These are phyloP conservation scores for Xanthoconium separans DNA, from an alignment of 1,284 basidiomycete species.

Conservation along the genomic window DNA sequence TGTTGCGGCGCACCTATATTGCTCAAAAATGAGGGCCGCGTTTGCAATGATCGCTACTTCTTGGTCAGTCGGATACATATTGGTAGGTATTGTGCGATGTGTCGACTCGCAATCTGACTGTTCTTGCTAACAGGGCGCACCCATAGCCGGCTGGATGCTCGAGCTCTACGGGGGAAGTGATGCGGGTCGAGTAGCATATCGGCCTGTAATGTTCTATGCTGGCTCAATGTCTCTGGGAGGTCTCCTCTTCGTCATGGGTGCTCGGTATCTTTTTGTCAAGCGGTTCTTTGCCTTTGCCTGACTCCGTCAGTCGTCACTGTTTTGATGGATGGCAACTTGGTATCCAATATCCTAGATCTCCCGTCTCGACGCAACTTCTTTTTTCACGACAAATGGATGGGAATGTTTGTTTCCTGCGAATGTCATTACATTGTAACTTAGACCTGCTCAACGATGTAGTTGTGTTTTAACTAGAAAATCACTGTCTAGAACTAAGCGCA, in stretches of 20 bases:
- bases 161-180: conserved; percentile 25
- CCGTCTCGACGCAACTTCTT: too few relatives aligned
- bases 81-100: conserved; percentile 14
- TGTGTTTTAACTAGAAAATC: too few relatives aligned
- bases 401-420: too few relatives aligned
- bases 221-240: conserved; percentile 28
- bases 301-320: background rate
- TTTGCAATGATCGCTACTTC: conserved; percentile 2
- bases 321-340: too few relatives aligned
- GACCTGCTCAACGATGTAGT: too few relatives aligned
- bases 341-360: too few relatives aligned
- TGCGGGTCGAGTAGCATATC: conserved; percentile 23
- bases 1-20: background rate
- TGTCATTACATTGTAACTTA: too few relatives aligned
- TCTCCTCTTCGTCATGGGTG: conserved; percentile 21
- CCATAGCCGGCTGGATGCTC: conserved; percentile 32
- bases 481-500: too few relatives aligned
- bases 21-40: background rate
- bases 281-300: conserved; percentile 18
- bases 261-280: conserved; percentile 5
- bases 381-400: too few relatives aligned
- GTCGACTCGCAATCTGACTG: background rate
- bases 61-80: conserved; percentile 25
- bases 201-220: conserved; percentile 34
- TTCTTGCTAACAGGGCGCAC: conserved; percentile 11